phyloP scores from a whole-genome alignment of 345 rosid genomes.

The Punica granatum region DNA sequence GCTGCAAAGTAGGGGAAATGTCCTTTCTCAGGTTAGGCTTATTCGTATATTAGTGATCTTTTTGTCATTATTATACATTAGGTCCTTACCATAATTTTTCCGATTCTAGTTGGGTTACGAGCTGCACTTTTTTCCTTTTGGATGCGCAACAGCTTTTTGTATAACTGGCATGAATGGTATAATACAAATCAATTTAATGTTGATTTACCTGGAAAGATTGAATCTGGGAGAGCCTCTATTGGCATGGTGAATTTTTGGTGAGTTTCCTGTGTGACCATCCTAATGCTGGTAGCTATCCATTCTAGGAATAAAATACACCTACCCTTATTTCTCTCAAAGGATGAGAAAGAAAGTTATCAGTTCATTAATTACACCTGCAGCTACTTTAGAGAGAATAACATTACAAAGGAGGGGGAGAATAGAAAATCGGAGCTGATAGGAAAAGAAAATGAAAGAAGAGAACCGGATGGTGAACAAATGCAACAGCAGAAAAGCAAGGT shows the following conservation, averaged over 20 bases:
- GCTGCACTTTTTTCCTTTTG: background rate
- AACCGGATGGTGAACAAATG: background rate
- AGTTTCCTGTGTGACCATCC: background rate
- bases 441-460: background rate
- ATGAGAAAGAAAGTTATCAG: background rate
- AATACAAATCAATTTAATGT: background rate
- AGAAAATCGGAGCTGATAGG: background rate
- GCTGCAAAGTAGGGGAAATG: constrained; percentile 49
- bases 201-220: background rate
- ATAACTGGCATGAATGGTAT: background rate
- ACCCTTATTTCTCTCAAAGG: background rate
- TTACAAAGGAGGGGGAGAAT: background rate
- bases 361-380: background rate
- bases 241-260: background rate
- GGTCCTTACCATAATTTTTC: background rate
- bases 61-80: background rate
- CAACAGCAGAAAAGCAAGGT: background rate
- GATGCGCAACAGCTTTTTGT: background rate
- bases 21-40: constrained; percentile 50
- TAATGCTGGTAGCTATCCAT: background rate
- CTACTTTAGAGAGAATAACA: background rate
- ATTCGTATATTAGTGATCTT: constrained; percentile 5
- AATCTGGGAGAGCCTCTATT: background rate
- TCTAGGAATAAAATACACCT: background rate
- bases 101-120: background rate